These are phyloP conservation scores for Lachnellula arida DNA, from an alignment of 2,329 filamentous ascomycete genomes.

Conservation along the genomic window DNA sequence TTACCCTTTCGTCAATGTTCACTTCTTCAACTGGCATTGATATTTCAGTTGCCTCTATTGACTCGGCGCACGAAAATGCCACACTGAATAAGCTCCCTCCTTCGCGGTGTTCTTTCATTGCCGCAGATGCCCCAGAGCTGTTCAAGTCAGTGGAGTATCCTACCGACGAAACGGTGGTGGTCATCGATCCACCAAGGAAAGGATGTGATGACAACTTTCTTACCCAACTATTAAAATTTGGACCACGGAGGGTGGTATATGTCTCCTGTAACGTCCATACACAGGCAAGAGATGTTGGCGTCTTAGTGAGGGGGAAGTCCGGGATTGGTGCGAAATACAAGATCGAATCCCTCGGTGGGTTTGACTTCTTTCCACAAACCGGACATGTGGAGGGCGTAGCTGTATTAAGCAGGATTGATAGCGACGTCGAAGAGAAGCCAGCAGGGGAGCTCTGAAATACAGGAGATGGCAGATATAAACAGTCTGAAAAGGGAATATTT, in stretches of 20 bases:
- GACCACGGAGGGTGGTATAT: conserved; percentile 78
- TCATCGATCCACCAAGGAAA: conserved; percentile 94
- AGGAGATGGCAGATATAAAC: no score
- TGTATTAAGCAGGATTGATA: conserved; percentile 54
- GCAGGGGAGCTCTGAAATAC: neutral
- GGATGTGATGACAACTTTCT: conserved; percentile 87
- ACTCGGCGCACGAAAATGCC: conserved; percentile 75
- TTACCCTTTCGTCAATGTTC: conserved; percentile 83
- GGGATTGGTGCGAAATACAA: conserved; percentile 56
- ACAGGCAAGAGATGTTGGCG: conserved; percentile 87
- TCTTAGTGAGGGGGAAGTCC: conserved; percentile 68
- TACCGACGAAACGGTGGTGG: conserved; percentile 79
- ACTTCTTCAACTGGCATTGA: conserved; percentile 85
- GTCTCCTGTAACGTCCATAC: conserved; percentile 98
- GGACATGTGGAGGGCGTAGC: conserved; percentile 66
- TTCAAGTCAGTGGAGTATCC: conserved; percentile 74
- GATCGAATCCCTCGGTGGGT: conserved; percentile 86
- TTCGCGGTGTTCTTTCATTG: conserved; percentile 75
- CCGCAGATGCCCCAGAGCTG: conserved; percentile 78
- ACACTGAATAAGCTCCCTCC: conserved; percentile 63
- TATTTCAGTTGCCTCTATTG: conserved; percentile 74
- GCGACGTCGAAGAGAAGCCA: conserved; percentile 1
- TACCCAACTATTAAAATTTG: conserved; percentile 71
- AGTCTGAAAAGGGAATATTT: no score
- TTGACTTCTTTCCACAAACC: conserved; percentile 95